Percentiles rank a stretch among this genome's conserved stretches.
Evolutionary conservation across 352 stramenopile species (phyloP).

Genomic region (Phytophthora citricola): DNA sequence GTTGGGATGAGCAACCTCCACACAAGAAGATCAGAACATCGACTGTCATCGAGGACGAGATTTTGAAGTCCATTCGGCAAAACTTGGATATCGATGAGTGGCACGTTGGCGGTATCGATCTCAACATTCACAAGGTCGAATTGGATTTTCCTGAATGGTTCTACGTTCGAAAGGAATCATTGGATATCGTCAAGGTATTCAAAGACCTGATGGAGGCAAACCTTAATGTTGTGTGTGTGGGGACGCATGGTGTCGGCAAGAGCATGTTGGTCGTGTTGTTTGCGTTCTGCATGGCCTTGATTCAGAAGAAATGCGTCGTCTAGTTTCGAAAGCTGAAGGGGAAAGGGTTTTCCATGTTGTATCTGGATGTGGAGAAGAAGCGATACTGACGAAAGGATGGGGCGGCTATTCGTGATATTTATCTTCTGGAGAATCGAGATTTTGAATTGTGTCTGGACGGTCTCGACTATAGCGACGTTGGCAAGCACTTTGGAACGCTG

Average conservation of each 20-base stretch:
- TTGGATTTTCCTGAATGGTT: conserved; percentile 41
- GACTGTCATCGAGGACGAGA: conserved; percentile 15
- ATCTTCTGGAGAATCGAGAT: too few species aligned
- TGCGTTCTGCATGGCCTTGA: conserved; percentile 37
- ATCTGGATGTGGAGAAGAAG: background rate
- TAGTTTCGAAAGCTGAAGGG: conserved; percentile 37
- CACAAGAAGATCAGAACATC: conserved; percentile 23
- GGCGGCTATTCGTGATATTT: too few species aligned
- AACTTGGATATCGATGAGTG: conserved; percentile 31
- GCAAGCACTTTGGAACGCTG: too few species aligned
- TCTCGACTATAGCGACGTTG: too few species aligned
- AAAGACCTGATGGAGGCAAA: conserved; percentile 15
- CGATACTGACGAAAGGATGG: too few species aligned
- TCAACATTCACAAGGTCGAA: conserved; percentile 35
- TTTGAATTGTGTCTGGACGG: too few species aligned
- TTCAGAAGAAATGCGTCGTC: conserved; percentile 37
- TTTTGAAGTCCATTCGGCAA: conserved; percentile 7
- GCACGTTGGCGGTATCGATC: conserved; percentile 25
- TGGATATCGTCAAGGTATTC: conserved; percentile 41
- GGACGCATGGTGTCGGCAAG: conserved; percentile 38
- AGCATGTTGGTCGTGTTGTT: conserved; percentile 43
- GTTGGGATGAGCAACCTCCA: conserved; percentile 6
- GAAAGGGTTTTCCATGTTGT: conserved; percentile 35
- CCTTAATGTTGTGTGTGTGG: conserved; percentile 32
- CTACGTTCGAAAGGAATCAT: conserved; percentile 39